Evolutionary conservation across 2,329 filamentous ascomycete species (phyloP).

Genomic region (Incumbomyces delicatus): DNA sequence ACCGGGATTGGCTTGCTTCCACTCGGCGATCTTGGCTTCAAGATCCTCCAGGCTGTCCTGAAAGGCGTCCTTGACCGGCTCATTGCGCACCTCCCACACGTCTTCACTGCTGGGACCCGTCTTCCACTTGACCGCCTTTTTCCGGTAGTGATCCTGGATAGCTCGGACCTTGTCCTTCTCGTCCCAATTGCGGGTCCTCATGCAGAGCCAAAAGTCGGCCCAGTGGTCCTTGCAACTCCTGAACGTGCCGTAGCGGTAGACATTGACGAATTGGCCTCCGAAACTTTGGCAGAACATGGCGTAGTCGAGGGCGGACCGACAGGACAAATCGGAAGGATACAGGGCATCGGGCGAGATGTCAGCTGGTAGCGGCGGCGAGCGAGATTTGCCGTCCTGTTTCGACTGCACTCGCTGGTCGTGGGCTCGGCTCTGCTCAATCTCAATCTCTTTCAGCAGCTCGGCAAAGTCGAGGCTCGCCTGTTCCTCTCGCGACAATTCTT

Average conservation of each 20-base stretch:
- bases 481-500: slow-evolving; percentile 33
- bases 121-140: slow-evolving; percentile 57
- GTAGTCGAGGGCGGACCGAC: slow-evolving; percentile 79
- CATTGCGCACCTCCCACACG: slow-evolving; percentile 68
- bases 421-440: slow-evolving; percentile 21
- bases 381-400: slow-evolving; percentile 6
- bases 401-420: slow-evolving; percentile 7
- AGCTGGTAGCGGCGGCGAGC: slow-evolving; percentile 18
- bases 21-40: slow-evolving; percentile 32
- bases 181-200: slow-evolving; percentile 62
- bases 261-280: slow-evolving; percentile 75
- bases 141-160: slow-evolving; percentile 58
- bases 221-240: slow-evolving; percentile 74
- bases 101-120: slow-evolving; percentile 72
- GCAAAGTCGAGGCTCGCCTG: slow-evolving; percentile 46
- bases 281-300: slow-evolving; percentile 91
- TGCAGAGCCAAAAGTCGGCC: slow-evolving; percentile 96
- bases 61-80: slow-evolving; percentile 47
- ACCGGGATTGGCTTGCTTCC: slow-evolving; percentile 30
- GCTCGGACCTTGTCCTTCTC: slow-evolving; percentile 49
- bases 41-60: slow-evolving; percentile 34
- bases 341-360: slow-evolving; percentile 53
- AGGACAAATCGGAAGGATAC: slow-evolving; percentile 76
- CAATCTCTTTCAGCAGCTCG: slow-evolving; percentile 42
- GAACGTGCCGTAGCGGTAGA: slow-evolving; percentile 77